A percentile compares a stretch with the other conserved stretches of the same genome.
Conservation (phyloP, 768 basidiomycete genomes). For the Boletus rubroflammeus region DNA sequence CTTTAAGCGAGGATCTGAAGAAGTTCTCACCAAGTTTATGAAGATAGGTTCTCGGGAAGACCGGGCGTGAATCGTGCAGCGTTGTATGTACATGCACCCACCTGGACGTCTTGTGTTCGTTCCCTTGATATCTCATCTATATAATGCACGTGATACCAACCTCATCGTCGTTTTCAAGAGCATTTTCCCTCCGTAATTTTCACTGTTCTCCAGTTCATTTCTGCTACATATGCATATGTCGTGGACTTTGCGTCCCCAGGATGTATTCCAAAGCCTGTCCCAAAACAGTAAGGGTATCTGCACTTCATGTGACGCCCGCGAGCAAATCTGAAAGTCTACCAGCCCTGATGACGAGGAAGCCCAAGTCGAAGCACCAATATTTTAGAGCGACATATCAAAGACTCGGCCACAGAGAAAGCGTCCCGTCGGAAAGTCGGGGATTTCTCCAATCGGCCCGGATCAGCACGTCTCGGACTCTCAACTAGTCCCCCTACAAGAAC, state of each 20-base stretch:
- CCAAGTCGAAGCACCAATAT: too few relatives aligned
- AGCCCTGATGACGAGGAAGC: neutral
- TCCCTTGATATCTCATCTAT: neutral
- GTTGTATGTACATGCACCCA: neutral
- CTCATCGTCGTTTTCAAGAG: neutral
- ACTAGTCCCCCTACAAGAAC: neutral
- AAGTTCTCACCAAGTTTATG: constrained; percentile 80
- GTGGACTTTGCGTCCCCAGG: neutral
- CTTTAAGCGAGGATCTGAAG: constrained; percentile 85
- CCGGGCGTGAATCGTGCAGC: constrained; percentile 19
- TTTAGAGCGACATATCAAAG: too few relatives aligned
- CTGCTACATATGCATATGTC: neutral
- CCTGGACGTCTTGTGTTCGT: neutral
- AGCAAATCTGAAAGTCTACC: neutral
- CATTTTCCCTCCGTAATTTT: neutral
- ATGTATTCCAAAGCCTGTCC: neutral
- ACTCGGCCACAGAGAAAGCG: too few relatives aligned
- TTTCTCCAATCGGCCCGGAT: neutral
- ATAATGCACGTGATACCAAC: neutral
- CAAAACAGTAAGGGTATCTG: neutral
- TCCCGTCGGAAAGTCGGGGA: too few relatives aligned
- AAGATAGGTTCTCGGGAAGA: constrained; percentile 74
- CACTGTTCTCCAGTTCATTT: neutral
- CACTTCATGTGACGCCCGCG: neutral
- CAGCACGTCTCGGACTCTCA: neutral